These are phyloP conservation scores for Gastrolobium bilobum DNA, from an alignment of 306 rosid species.

Conservation along the genomic window DNA sequence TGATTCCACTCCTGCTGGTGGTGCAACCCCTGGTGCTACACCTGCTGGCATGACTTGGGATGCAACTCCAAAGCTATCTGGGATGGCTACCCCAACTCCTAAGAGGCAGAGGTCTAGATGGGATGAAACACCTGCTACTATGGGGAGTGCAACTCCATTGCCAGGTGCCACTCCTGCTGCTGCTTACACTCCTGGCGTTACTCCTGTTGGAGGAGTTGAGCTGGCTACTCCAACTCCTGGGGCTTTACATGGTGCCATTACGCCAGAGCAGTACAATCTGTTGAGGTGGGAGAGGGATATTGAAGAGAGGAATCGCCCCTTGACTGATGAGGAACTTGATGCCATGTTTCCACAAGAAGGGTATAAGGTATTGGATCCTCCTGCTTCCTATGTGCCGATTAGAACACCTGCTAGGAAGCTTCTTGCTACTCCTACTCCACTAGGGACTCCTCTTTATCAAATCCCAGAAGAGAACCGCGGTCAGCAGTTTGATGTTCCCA, in stretches of 20 bases:
- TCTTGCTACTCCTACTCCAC: slow-evolving; percentile 52
- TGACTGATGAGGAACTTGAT: slow-evolving; percentile 59
- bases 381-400: slow-evolving; percentile 51
- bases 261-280: slow-evolving; percentile 53
- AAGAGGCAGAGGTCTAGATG: slow-evolving; percentile 55
- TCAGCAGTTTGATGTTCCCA: slow-evolving; percentile 54
- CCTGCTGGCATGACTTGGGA: slow-evolving; percentile 55
- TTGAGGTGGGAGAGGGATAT: slow-evolving; percentile 61
- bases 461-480: slow-evolving; percentile 54
- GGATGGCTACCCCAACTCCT: slow-evolving; percentile 52
- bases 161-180: slow-evolving; percentile 56
- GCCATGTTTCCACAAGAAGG: slow-evolving; percentile 55
- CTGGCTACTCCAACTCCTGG: slow-evolving; percentile 54
- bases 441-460: slow-evolving; percentile 53
- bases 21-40: slow-evolving; percentile 51
- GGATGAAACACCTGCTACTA: slow-evolving; percentile 58
- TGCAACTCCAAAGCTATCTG: slow-evolving; percentile 52
- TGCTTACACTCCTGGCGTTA: slow-evolving; percentile 52
- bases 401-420: slow-evolving; percentile 59
- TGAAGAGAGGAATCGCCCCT: slow-evolving; percentile 58
- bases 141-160: slow-evolving; percentile 51
- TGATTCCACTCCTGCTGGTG: slow-evolving; percentile 53
- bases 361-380: slow-evolving; percentile 54
- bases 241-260: slow-evolving; percentile 43
- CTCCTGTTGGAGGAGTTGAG: slow-evolving; percentile 55